These are phyloP conservation scores for Aspergillus bertholletiae DNA, from an alignment of 495 filamentous ascomycete species.

Conservation along the genomic window DNA sequence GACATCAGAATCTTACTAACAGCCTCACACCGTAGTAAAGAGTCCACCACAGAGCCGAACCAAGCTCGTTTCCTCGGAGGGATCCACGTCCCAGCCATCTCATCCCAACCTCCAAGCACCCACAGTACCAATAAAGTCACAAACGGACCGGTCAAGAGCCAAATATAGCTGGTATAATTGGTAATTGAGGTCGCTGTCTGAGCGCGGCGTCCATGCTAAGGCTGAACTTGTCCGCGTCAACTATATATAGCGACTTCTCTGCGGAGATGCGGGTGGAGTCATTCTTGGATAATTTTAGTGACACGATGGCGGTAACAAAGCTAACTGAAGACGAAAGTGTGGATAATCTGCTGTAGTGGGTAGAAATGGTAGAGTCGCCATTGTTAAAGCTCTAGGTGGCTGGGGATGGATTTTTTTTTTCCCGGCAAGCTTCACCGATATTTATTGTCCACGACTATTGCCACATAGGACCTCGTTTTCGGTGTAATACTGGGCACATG, in stretches of 20 bases:
- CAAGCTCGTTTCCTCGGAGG: neutral
- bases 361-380: neutral
- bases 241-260: neutral
- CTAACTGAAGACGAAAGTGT: neutral
- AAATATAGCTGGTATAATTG: neutral
- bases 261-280: neutral
- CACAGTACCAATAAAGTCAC: neutral
- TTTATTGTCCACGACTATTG: no score
- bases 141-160: neutral
- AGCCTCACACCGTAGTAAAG: neutral
- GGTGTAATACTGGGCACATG: no score
- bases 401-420: no score
- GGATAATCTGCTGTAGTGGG: neutral
- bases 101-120: neutral
- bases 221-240: neutral
- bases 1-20: neutral
- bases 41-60: no score
- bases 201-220: neutral
- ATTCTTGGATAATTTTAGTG: neutral
- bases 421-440: neutral
- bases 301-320: neutral
- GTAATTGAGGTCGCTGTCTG: neutral
- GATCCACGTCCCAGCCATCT: neutral
- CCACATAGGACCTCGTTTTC: no score
- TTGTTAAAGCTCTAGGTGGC: neutral